These are phyloP conservation scores for Nigrospora sphaerica DNA, from an alignment of 2,329 filamentous ascomycete genomes.

Conservation along the genomic window DNA sequence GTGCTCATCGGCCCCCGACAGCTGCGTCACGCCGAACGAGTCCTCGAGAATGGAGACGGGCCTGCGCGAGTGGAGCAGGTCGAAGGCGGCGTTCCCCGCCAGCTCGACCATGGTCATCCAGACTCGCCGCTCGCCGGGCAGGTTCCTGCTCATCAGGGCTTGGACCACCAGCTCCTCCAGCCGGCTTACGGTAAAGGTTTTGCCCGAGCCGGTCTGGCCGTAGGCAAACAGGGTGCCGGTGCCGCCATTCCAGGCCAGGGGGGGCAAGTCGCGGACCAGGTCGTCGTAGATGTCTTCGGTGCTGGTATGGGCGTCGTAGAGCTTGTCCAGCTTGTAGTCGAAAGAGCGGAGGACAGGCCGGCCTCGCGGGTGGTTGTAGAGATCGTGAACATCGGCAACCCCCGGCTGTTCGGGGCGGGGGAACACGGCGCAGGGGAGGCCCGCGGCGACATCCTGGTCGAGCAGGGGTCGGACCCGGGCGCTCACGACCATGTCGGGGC, in stretches of 20 bases:
- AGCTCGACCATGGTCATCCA: conserved; percentile 31
- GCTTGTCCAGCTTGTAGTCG: conserved; percentile 25
- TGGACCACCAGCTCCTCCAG: conserved; percentile 32
- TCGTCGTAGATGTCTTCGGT: conserved; percentile 34
- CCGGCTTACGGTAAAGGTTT: conserved; percentile 35
- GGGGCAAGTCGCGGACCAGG: conserved; percentile 31
- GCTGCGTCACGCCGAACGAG: conserved; percentile 33
- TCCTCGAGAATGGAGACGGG: conserved; percentile 38
- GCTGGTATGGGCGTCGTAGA: conserved; percentile 24
- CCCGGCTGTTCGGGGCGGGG: conserved; percentile 11
- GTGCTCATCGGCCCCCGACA: conserved; percentile 34
- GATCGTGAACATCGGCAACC: conserved; percentile 28
- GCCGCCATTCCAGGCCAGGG: conserved; percentile 38
- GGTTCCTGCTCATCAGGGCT: conserved; percentile 19
- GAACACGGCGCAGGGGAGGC: conserved; percentile 20
- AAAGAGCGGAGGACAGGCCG: conserved; percentile 26
- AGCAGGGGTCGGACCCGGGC: conserved; percentile 29
- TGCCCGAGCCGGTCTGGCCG: conserved; percentile 41
- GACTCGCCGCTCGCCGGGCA: conserved; percentile 19
- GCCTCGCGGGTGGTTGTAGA: conserved; percentile 23
- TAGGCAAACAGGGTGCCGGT: conserved; percentile 42
- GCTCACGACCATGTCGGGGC: conserved; percentile 25
- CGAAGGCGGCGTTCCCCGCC: conserved; percentile 26
- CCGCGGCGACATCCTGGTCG: conserved; percentile 22
- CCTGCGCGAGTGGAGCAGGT: conserved; percentile 33